phyloP scores from a whole-genome alignment of 768 basidiomycete species.

The Polyporus arcularius region DNA sequence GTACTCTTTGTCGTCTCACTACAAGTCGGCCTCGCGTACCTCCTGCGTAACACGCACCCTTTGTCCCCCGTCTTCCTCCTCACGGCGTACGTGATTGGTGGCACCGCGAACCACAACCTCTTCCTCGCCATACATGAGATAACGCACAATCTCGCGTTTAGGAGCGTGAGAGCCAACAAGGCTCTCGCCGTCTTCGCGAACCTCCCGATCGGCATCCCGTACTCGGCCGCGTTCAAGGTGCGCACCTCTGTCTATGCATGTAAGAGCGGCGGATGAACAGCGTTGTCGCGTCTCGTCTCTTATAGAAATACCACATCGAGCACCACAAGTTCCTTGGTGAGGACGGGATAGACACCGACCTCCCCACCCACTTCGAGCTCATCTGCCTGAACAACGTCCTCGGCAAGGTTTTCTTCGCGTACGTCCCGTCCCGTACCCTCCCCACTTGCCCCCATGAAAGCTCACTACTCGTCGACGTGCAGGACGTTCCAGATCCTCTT shows the following conservation, averaged over 20 bases:
- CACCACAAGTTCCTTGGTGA: conserved; percentile 96
- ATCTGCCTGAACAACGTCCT: conserved; percentile 90
- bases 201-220: conserved; percentile 91
- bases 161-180: conserved; percentile 80
- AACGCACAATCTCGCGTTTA: conserved; percentile 95
- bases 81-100: conserved; percentile 84
- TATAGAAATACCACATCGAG: conserved; percentile 87
- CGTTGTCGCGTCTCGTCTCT: neutral
- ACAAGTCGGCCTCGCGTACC: conserved; percentile 66
- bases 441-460: neutral
- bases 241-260: neutral
- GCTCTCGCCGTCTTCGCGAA: conserved; percentile 89
- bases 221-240: conserved; percentile 94
- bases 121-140: conserved; percentile 99
- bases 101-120: conserved; percentile 95
- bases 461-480: neutral
- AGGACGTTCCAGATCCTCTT: conserved; percentile 98
- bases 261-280: neutral
- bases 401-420: conserved; percentile 99
- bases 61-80: conserved; percentile 72
- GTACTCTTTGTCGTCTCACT: conserved; percentile 80
- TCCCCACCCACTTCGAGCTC: conserved; percentile 86
- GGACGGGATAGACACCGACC: conserved; percentile 94
- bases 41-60: conserved; percentile 68
- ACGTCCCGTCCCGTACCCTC: conserved; percentile 32